A percentile compares a stretch with the other conserved stretches of the same genome.
Conservation (phyloP, 2,329 filamentous ascomycete species). For the Paecilomyces niveus region DNA sequence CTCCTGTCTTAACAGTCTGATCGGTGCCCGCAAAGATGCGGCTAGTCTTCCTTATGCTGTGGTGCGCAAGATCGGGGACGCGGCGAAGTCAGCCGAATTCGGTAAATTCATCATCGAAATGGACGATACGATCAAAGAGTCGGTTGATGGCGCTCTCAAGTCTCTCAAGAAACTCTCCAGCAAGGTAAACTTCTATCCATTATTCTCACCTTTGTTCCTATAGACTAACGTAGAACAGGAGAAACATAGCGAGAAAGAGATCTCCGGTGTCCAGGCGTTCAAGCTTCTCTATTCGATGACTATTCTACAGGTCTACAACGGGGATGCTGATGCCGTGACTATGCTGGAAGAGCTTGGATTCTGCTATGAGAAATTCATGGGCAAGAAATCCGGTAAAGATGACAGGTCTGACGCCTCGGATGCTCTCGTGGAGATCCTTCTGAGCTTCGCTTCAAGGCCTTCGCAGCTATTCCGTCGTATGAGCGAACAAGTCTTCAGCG, state of each 20-base stretch:
- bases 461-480: slow-evolving; percentile 80
- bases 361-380: slow-evolving; percentile 59
- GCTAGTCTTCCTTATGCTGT: slow-evolving; percentile 32
- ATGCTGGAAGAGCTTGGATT: slow-evolving; percentile 75
- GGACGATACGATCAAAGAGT: slow-evolving; percentile 37
- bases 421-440: slow-evolving; percentile 74
- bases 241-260: slow-evolving; percentile 43
- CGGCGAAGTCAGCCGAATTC: slow-evolving; percentile 24
- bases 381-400: slow-evolving; percentile 46
- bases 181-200: slow-evolving; percentile 20
- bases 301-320: slow-evolving; percentile 82
- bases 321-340: slow-evolving; percentile 75
- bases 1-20: slow-evolving; percentile 47
- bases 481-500: slow-evolving; percentile 78
- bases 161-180: slow-evolving; percentile 30
- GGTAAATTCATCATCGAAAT: slow-evolving; percentile 43
- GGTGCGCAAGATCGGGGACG: slow-evolving; percentile 34
- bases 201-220: not conserved
- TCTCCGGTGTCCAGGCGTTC: slow-evolving; percentile 52
- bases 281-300: slow-evolving; percentile 77
- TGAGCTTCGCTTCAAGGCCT: slow-evolving; percentile 82
- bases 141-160: slow-evolving; percentile 36
- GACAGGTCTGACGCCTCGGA: slow-evolving; percentile 52
- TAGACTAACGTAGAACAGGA: slow-evolving; percentile 34
- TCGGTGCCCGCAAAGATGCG: slow-evolving; percentile 33